Evolutionary conservation across 371 early-diverging fungal genomes (phyloP).

Genomic region (Syncephalastrum sp.): DNA sequence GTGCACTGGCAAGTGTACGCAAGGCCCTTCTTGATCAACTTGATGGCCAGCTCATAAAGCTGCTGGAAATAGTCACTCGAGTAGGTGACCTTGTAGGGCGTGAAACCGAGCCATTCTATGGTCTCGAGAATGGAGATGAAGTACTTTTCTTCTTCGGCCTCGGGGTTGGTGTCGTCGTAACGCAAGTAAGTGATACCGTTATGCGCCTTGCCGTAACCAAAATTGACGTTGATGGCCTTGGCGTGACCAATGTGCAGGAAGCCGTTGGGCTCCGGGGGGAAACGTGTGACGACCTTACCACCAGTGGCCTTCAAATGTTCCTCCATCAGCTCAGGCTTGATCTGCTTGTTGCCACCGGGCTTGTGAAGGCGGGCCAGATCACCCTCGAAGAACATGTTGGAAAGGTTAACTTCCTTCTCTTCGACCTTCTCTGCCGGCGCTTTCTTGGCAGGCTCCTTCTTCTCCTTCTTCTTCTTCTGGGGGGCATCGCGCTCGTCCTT

Average conservation of each 20-base stretch:
- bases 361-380: constrained; percentile 93
- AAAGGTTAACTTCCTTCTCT: constrained; percentile 21
- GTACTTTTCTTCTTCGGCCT: constrained; percentile 96
- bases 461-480: constrained; percentile 67
- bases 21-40: constrained; percentile 88
- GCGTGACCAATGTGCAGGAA: constrained; percentile 99
- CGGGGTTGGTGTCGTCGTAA: constrained; percentile 99
- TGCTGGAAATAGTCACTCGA: constrained; percentile 98
- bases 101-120: constrained; percentile 97
- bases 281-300: constrained; percentile 96
- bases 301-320: constrained; percentile 95
- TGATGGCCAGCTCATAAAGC: constrained; percentile 90
- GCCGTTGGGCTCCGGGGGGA: constrained; percentile 99
- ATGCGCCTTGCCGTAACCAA: constrained; percentile 95
- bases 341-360: constrained; percentile 98
- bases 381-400: constrained; percentile 83
- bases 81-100: constrained; percentile 93
- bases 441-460: constrained; percentile 40
- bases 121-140: constrained; percentile 96
- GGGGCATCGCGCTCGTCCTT: constrained; percentile 93
- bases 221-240: constrained; percentile 99
- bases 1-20: constrained; percentile 99
- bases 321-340: constrained; percentile 87
- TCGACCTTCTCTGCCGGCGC: constrained; percentile 45
- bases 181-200: constrained; percentile 94